phyloP scores from a whole-genome alignment of 2,329 filamentous ascomycete species.

The Fusarium setosum region DNA sequence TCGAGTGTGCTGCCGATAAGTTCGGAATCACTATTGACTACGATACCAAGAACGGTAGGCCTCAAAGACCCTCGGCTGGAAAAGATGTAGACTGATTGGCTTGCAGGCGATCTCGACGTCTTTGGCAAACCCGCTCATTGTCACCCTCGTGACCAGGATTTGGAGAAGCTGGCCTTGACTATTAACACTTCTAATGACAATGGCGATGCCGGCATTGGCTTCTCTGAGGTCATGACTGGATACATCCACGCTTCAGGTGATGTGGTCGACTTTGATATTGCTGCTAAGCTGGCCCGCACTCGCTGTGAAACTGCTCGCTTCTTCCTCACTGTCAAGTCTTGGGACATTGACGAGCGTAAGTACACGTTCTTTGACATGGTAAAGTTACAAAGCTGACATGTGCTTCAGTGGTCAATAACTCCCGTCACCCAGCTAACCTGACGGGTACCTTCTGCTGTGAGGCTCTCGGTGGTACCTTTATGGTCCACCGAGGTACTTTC shows the following conservation, averaged over 20 bases:
- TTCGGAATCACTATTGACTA: conserved; percentile 26
- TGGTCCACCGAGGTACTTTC: conserved; percentile 69
- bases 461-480: conserved; percentile 57
- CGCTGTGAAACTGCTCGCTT: conserved; percentile 66
- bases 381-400: background rate
- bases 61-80: background rate
- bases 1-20: conserved; percentile 51
- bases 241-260: conserved; percentile 58
- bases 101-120: conserved; percentile 56
- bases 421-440: conserved; percentile 51
- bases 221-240: conserved; percentile 74
- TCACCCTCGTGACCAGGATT: conserved; percentile 39
- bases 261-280: conserved; percentile 19
- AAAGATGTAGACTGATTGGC: background rate
- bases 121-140: conserved; percentile 64
- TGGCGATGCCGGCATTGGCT: conserved; percentile 61
- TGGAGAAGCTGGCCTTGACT: background rate
- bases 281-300: conserved; percentile 42
- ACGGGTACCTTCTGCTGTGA: conserved; percentile 64
- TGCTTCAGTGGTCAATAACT: conserved; percentile 39
- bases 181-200: conserved; percentile 20
- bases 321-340: conserved; percentile 69
- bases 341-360: conserved; percentile 49
- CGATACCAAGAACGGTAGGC: conserved; percentile 30
- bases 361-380: background rate